phyloP scores from a whole-genome alignment of 495 filamentous ascomycete genomes.

The Sabuloglossum arenarium region DNA sequence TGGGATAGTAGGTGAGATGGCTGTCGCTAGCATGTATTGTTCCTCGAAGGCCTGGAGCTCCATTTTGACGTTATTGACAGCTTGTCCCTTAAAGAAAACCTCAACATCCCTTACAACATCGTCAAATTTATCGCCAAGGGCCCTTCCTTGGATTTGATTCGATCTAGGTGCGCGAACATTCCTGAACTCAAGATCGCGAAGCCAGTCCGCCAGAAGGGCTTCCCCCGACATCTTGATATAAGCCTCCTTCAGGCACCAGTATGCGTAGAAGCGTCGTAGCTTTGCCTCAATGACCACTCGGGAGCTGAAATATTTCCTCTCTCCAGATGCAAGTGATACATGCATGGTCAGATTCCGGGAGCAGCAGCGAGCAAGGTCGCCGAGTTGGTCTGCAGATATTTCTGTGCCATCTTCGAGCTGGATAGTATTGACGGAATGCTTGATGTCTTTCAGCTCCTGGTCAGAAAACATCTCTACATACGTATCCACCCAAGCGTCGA shows the following conservation, averaged over 20 bases:
- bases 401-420: slow-evolving; percentile 12
- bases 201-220: slow-evolving; percentile 62
- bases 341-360: slow-evolving; percentile 12
- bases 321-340: slow-evolving; percentile 7
- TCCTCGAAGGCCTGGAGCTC: slow-evolving; percentile 38
- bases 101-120: slow-evolving; percentile 28
- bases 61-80: slow-evolving; percentile 31
- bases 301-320: slow-evolving; percentile 14
- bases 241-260: slow-evolving; percentile 77
- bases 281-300: slow-evolving; percentile 29
- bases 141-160: slow-evolving; percentile 11
- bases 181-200: slow-evolving; percentile 44
- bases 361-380: slow-evolving; percentile 14
- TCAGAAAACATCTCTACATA: slow-evolving; percentile 58
- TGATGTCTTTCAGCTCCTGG: slow-evolving; percentile 36
- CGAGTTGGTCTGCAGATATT: slow-evolving; percentile 14
- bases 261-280: slow-evolving; percentile 63
- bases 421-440: slow-evolving; percentile 13
- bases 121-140: slow-evolving; percentile 21
- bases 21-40: slow-evolving; percentile 40
- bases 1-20: slow-evolving; percentile 15
- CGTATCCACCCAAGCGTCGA: slow-evolving; percentile 49
- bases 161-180: slow-evolving; percentile 36
- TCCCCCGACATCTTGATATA: slow-evolving; percentile 91
- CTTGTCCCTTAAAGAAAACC: slow-evolving; percentile 26